These are phyloP conservation scores for Lathyrus oleraceus DNA, from an alignment of 306 rosid species.

Conservation along the genomic window DNA sequence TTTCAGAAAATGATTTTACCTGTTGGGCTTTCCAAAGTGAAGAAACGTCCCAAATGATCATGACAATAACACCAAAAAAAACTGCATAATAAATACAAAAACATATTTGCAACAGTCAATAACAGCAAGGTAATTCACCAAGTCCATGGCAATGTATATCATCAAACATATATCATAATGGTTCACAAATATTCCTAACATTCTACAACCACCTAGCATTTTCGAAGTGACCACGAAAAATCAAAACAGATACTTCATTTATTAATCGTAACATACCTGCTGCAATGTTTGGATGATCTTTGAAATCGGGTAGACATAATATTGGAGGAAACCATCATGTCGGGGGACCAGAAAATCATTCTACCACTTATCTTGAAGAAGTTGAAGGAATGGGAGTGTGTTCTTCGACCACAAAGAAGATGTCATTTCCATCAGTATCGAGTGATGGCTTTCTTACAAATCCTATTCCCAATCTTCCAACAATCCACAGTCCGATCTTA, in stretches of 20 bases:
- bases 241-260: slow-evolving; percentile 11
- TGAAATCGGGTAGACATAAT: neutral
- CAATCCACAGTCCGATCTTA: neutral
- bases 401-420: slow-evolving; percentile 48
- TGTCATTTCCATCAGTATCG: slow-evolving; percentile 42
- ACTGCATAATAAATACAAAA: too few relatives aligned
- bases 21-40: slow-evolving; percentile 83
- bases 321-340: neutral
- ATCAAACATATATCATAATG: too few relatives aligned
- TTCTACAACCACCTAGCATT: too few relatives aligned
- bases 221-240: too few relatives aligned
- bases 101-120: too few relatives aligned
- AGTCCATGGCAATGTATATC: too few relatives aligned
- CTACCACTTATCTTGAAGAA: neutral
- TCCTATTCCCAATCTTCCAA: slow-evolving; percentile 16
- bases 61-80: neutral
- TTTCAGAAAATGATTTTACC: slow-evolving; percentile 64
- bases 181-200: too few relatives aligned
- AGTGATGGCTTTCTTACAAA: neutral
- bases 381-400: neutral
- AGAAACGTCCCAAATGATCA: slow-evolving; percentile 36
- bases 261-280: neutral
- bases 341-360: neutral
- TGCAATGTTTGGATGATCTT: neutral
- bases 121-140: too few relatives aligned